Evolutionary conservation across 2,329 filamentous ascomycete species (phyloP).

Genomic region (Mollisiaceae sp.): DNA sequence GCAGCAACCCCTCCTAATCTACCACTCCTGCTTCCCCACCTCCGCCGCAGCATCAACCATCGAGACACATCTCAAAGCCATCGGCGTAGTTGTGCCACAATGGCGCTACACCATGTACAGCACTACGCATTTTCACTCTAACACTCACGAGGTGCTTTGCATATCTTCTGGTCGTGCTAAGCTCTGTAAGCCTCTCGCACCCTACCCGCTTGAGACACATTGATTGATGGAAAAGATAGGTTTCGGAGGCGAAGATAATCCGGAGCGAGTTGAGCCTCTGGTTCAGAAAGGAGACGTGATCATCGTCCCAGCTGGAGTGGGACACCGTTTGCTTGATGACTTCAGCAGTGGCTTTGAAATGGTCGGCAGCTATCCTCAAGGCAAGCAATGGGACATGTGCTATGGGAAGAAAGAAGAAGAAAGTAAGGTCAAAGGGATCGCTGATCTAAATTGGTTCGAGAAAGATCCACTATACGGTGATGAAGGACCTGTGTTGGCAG

Average conservation of each 20-base stretch:
- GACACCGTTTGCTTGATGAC: constrained; percentile 66
- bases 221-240: constrained; percentile 12
- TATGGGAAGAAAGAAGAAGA: constrained; percentile 66
- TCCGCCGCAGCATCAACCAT: constrained; percentile 53
- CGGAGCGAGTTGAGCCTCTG: constrained; percentile 57
- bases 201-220: not conserved
- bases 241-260: constrained; percentile 69
- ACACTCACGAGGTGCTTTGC: constrained; percentile 68
- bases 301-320: constrained; percentile 68
- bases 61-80: constrained; percentile 57
- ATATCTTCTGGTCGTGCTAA: constrained; percentile 62
- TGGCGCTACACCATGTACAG: constrained; percentile 74
- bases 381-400: constrained; percentile 71
- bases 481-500: constrained; percentile 51
- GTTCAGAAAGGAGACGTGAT: constrained; percentile 66
- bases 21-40: constrained; percentile 61
- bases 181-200: constrained; percentile 50
- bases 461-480: constrained; percentile 65
- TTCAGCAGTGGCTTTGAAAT: constrained; percentile 62
- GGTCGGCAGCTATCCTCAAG: constrained; percentile 68
- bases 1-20: constrained; percentile 63
- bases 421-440: constrained; percentile 54
- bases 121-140: constrained; percentile 70
- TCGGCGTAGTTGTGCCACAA: constrained; percentile 63
- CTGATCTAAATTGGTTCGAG: constrained; percentile 58